Evolutionary conservation across 208 protist genomes (phyloP).

Genomic region (Acanthamoeba divionensis): DNA sequence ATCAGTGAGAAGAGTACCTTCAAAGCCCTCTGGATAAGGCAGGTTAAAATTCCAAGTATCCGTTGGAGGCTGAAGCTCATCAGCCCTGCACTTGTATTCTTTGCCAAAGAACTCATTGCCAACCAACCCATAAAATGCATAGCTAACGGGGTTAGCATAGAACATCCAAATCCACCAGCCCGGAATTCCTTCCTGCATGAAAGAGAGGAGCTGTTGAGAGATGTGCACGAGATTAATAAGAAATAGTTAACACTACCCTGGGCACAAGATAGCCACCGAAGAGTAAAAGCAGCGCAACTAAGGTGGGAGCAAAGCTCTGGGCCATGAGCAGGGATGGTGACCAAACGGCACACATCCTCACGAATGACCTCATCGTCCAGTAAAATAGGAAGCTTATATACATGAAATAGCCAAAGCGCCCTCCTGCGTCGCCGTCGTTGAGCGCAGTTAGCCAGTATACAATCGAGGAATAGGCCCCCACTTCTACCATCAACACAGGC

Average conservation of each 20-base stretch:
- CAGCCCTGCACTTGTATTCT: not conserved
- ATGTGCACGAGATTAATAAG: no score
- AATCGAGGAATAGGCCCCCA: not conserved
- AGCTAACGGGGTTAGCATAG: not conserved
- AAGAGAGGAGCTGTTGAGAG: no score
- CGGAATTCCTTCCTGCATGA: not conserved
- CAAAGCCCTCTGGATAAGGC: not conserved
- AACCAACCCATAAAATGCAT: not conserved
- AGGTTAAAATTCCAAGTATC: not conserved
- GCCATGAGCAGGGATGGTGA: conserved; percentile 37
- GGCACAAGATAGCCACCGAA: conserved; percentile 44
- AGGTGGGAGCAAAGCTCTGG: not conserved
- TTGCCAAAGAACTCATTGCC: conserved; percentile 34
- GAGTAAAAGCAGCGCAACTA: not conserved
- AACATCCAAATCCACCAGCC: conserved; percentile 38
- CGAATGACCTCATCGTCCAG: not conserved
- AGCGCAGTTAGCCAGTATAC: conserved; percentile 7
- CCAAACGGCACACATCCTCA: not conserved
- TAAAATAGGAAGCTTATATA: conserved; percentile 7
- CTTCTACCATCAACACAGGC: not conserved
- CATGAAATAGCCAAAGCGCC: conserved; percentile 8
- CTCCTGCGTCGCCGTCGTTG: not conserved
- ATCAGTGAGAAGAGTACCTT: not conserved
- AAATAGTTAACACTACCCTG: not conserved
- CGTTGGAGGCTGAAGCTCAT: not conserved